Percentiles rank a stretch among this genome's conserved stretches.
These are phyloP conservation scores for Polyporus arcularius DNA, from an alignment of 768 basidiomycete species.

Conservation along the genomic window DNA sequence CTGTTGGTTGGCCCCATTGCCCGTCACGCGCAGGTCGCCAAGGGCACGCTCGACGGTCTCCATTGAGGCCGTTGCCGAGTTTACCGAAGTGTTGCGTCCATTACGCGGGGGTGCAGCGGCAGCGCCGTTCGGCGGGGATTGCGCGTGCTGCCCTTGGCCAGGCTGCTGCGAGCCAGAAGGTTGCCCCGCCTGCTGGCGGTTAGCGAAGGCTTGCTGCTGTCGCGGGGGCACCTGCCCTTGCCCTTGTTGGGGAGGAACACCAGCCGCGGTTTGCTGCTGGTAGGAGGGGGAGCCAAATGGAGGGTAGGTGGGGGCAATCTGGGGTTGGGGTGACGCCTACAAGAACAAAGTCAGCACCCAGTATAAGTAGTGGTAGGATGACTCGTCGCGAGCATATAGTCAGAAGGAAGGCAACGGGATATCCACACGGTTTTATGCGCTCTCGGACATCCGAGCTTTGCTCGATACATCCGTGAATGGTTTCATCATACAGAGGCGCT, in stretches of 20 bases:
- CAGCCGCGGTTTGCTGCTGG: slow-evolving; percentile 23
- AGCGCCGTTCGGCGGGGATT: slow-evolving; percentile 32
- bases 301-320: slow-evolving; percentile 27
- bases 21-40: slow-evolving; percentile 47
- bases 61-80: slow-evolving; percentile 71
- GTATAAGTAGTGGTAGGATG: slow-evolving; percentile 2
- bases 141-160: slow-evolving; percentile 18
- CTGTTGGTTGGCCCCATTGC: slow-evolving; percentile 12
- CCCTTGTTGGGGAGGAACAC: slow-evolving; percentile 24
- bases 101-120: slow-evolving; percentile 24
- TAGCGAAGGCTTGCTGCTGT: slow-evolving; percentile 18
- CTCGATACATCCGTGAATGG: slow-evolving; percentile 48
- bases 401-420: slow-evolving; percentile 67
- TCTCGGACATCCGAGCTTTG: slow-evolving; percentile 41
- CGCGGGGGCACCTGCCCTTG: slow-evolving; percentile 24
- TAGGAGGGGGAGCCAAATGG: slow-evolving; percentile 23
- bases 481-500: slow-evolving; percentile 38
- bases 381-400: slow-evolving; percentile 23
- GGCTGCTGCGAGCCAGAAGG: slow-evolving; percentile 18
- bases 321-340: slow-evolving; percentile 51
- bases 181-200: slow-evolving; percentile 20
- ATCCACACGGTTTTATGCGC: slow-evolving; percentile 52
- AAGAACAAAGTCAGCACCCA: slow-evolving; percentile 9
- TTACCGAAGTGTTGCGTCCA: slow-evolving; percentile 52
- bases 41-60: slow-evolving; percentile 68